Base-by-base conservation (phyloP, 805 yeast species). In the Cyberlindnera euphorbiae region DNA sequence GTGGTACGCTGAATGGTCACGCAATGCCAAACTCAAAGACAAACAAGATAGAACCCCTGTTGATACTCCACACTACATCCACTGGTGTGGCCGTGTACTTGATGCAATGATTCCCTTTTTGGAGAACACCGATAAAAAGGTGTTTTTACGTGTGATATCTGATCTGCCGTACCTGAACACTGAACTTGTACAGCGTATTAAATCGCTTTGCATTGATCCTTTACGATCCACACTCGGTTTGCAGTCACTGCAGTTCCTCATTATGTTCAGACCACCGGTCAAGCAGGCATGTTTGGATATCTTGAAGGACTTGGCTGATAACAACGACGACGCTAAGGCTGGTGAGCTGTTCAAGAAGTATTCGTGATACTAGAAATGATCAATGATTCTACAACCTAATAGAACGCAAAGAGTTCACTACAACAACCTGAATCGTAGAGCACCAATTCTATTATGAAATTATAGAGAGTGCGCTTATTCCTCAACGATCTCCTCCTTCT, bases 221-320 rank as follows among this genome's bases (percentile, higher is more conserved):
- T 82, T 76, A 16, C 74, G 97, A 59, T 68, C 77, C 16, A 71
- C 79, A 34, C 63, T 90, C 17, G 98, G 97, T 1, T 77, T 85
- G 49, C 80, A 86, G 49, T 77, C 95, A 1, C 62, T 94, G 38
- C 85, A 84, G 46, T 86, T 82, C 52, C 62, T 93, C 42, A 75
- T 89, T 36, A 83, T 87, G 90, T 84, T 85, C 58, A 73, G 95
- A 50, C 96, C 96, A 1, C 97, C 97, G 0, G 86, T 76, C 19
- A 75, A 79, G 42, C 29, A 29, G 3, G 62, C 64, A 10, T 76
- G 82, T 48, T 50, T 79, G 18, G 63, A 60, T 4, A 62, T 79
- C 4, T 60, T 79, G 34, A 58, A 58, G 33, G 74, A 71, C 12
- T 54, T 79, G 45, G 62, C 71, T 28, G 67, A 66, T 8, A 49